Conservation (phyloP, 2,329 filamentous ascomycete genomes). For the Grosmannia penicillata region DNA sequence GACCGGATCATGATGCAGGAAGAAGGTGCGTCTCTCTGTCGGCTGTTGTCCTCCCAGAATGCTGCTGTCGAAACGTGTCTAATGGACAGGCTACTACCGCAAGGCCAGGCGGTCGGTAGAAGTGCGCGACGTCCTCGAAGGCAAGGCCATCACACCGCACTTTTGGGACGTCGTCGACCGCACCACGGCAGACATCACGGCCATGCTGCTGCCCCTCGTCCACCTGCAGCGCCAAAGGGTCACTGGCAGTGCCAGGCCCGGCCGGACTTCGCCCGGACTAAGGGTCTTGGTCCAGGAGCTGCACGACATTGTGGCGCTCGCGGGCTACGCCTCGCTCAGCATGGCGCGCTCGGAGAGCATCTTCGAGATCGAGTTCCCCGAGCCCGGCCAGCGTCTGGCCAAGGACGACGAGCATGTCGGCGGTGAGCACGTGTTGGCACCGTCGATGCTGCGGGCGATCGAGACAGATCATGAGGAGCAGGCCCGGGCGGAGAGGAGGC, state of each 20-base stretch:
- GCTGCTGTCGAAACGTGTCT: too few relatives aligned
- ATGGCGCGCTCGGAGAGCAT: constrained; percentile 16
- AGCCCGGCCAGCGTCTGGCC: constrained; percentile 14
- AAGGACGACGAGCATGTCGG: constrained; percentile 8
- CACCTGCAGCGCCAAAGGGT: constrained; percentile 14
- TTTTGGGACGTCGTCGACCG: constrained; percentile 24
- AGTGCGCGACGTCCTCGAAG: constrained; percentile 14
- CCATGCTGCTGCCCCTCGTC: constrained; percentile 22
- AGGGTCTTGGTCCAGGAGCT: constrained; percentile 17
- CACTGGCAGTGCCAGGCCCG: background rate
- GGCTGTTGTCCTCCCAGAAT: constrained; percentile 1
- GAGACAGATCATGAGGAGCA: background rate
- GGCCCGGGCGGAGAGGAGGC: background rate
- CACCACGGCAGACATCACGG: constrained; percentile 17
- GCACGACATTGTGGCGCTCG: constrained; percentile 17
- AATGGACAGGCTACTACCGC: constrained; percentile 19
- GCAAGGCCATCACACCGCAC: constrained; percentile 12
- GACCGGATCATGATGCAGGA: constrained; percentile 16
- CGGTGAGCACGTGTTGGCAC: constrained; percentile 4
- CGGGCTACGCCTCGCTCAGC: constrained; percentile 16
- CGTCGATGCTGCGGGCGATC: background rate
- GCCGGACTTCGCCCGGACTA: constrained; percentile 5
- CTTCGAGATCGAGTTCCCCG: constrained; percentile 16
- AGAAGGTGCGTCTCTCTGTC: constrained; percentile 15
- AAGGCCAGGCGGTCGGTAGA: constrained; percentile 18